Evolutionary conservation across 208 protist species (phyloP).

Genomic region (Trypanosoma theileri): DNA sequence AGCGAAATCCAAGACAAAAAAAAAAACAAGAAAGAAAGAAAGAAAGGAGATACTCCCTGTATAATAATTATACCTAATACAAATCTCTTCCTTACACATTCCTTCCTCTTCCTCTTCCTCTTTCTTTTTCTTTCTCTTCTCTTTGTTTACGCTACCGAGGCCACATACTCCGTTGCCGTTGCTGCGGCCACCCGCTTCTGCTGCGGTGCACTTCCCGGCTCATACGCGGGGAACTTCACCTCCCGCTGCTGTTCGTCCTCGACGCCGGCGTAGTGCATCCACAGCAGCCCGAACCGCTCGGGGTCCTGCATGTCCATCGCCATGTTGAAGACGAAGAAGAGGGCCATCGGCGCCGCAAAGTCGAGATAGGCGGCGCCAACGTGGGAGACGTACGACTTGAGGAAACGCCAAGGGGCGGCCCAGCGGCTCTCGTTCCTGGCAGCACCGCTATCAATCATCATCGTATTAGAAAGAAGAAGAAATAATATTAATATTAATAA

Average conservation of each 20-base stretch:
- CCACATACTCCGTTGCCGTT: conserved; percentile 62
- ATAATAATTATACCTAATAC: too few species aligned
- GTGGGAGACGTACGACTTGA: conserved; percentile 54
- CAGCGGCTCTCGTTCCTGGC: conserved; percentile 7
- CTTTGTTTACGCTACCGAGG: conserved; percentile 34
- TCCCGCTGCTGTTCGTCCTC: conserved; percentile 70
- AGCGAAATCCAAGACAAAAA: too few species aligned
- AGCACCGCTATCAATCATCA: conserved; percentile 19
- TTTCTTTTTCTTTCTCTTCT: background rate
- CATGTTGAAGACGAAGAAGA: conserved; percentile 56
- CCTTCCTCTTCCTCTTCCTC: background rate
- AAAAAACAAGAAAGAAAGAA: too few species aligned
- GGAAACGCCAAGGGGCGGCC: conserved; percentile 27
- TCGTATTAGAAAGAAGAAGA: too few species aligned
- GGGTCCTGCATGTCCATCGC: conserved; percentile 60
- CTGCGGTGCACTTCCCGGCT: conserved; percentile 62
- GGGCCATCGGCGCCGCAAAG: conserved; percentile 51
- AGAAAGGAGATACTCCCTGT: too few species aligned
- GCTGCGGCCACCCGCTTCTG: conserved; percentile 68
- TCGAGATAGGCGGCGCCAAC: conserved; percentile 49
- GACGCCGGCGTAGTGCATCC: conserved; percentile 58
- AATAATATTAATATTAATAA: background rate
- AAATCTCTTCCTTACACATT: background rate
- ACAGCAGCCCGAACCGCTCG: conserved; percentile 78
- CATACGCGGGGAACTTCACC: conserved; percentile 76